Conservation (phyloP, 495 filamentous ascomycete genomes). For the Glonium stellatum region DNA sequence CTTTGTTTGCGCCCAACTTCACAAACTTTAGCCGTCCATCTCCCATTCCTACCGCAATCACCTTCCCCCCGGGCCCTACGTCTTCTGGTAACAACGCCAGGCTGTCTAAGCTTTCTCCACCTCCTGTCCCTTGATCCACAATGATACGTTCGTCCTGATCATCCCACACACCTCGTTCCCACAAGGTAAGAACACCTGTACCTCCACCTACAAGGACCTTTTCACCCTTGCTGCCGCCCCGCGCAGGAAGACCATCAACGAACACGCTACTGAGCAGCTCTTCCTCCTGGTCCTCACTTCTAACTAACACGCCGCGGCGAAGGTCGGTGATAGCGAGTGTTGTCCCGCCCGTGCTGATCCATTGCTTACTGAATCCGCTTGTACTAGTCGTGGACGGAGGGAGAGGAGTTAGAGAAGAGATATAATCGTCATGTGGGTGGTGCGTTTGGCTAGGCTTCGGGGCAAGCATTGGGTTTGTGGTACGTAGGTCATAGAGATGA, state of each 20-base stretch:
- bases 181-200: slow-evolving; percentile 75
- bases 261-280: slow-evolving; percentile 75
- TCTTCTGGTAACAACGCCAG: slow-evolving; percentile 59
- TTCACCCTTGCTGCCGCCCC: slow-evolving; percentile 57
- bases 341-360: slow-evolving; percentile 82
- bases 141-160: slow-evolving; percentile 85
- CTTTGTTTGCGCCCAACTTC: slow-evolving; percentile 51
- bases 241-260: slow-evolving; percentile 58
- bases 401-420: slow-evolving; percentile 80
- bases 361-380: slow-evolving; percentile 83
- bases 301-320: slow-evolving; percentile 69
- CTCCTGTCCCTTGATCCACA: slow-evolving; percentile 50
- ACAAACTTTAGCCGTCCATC: slow-evolving; percentile 58
- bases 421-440: slow-evolving; percentile 84
- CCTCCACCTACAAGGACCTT: slow-evolving; percentile 75
- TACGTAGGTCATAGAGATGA: slow-evolving; percentile 84
- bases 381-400: slow-evolving; percentile 70
- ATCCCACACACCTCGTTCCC: slow-evolving; percentile 91
- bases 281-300: slow-evolving; percentile 89
- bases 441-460: slow-evolving; percentile 67
- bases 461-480: slow-evolving; percentile 42
- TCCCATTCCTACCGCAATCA: slow-evolving; percentile 67
- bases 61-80: slow-evolving; percentile 54
- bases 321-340: slow-evolving; percentile 86
- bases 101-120: slow-evolving; percentile 64